These are phyloP conservation scores for Spizellomyces sp. DNA, from an alignment of 192 early-diverging fungal species.

Conservation along the genomic window DNA sequence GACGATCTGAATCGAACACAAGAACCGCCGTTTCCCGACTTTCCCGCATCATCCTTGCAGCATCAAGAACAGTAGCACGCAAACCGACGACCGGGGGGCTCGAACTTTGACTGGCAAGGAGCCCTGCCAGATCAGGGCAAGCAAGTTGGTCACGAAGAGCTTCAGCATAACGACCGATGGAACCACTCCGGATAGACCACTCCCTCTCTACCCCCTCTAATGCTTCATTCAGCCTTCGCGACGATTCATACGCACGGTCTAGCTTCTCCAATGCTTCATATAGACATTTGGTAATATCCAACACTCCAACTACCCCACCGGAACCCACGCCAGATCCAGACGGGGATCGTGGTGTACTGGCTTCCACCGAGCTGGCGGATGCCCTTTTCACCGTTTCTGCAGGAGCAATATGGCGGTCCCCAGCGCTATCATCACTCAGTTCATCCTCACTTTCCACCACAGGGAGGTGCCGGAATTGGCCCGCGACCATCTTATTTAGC, in stretches of 20 bases:
- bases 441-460: constrained; percentile 48
- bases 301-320: constrained; percentile 46
- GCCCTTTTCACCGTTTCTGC: background rate
- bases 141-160: constrained; percentile 59
- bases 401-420: background rate
- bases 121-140: constrained; percentile 82
- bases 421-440: constrained; percentile 29
- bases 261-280: constrained; percentile 53
- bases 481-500: constrained; percentile 50
- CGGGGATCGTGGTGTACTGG: background rate
- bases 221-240: constrained; percentile 66
- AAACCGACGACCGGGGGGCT: constrained; percentile 38
- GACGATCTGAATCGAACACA: constrained; percentile 40
- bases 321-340: background rate
- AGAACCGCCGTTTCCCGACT: constrained; percentile 51
- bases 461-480: constrained; percentile 53
- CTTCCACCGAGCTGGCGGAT: background rate
- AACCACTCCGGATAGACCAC: constrained; percentile 32
- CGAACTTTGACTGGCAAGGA: constrained; percentile 49
- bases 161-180: constrained; percentile 55
- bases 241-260: constrained; percentile 60
- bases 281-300: constrained; percentile 57
- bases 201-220: constrained; percentile 52
- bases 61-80: constrained; percentile 46
- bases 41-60: constrained; percentile 45